Evolutionary conservation across 768 basidiomycete species (phyloP).

Genomic region (Exidia glandulosa): DNA sequence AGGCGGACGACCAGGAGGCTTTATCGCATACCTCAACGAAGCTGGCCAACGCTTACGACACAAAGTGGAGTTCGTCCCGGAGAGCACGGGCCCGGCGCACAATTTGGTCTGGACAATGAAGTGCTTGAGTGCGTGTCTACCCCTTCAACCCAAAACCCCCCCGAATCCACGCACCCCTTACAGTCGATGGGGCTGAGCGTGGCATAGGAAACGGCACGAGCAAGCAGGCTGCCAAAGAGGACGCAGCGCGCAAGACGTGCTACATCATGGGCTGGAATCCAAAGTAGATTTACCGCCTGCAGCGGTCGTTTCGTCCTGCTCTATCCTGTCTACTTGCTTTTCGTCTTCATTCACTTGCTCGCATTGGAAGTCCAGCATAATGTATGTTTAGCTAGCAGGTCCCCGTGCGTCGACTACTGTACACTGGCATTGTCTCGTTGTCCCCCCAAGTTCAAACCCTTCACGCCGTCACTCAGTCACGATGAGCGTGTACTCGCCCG

Average conservation of each 20-base stretch:
- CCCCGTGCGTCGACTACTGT: background rate
- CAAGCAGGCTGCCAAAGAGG: background rate
- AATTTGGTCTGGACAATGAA: background rate
- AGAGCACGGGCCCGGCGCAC: background rate
- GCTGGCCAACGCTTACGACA: background rate
- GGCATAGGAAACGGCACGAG: background rate
- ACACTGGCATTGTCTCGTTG: background rate
- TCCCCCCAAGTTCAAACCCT: no score
- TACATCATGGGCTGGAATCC: background rate
- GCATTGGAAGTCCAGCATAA: background rate
- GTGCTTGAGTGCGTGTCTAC: background rate
- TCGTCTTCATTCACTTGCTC: background rate
- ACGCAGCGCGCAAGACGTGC: background rate
- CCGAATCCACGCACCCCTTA: background rate
- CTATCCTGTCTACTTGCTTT: background rate
- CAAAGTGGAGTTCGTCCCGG: background rate
- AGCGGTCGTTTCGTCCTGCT: background rate
- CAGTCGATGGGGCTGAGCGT: background rate
- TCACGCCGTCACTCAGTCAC: no score
- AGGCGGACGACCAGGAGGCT: slow-evolving; percentile 16
- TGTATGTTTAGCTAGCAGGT: background rate
- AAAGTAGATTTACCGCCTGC: background rate
- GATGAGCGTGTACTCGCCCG: no score
- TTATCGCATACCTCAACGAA: background rate
- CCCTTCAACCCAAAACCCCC: background rate